These are phyloP conservation scores for Astrocystis sublimbata DNA, from an alignment of 495 filamentous ascomycete genomes.

Conservation along the genomic window DNA sequence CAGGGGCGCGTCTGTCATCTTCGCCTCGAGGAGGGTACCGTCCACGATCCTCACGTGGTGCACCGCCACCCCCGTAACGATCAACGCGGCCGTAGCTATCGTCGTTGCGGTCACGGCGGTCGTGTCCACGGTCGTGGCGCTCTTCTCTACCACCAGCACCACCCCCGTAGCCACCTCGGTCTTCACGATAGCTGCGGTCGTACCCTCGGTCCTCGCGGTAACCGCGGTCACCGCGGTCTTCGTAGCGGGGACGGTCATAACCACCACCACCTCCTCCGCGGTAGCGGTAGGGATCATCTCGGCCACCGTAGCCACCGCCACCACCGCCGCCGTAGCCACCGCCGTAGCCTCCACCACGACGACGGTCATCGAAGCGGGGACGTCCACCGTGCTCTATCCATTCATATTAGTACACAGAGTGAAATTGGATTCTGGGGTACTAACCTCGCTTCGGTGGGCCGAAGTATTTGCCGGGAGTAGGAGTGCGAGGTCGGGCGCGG, in stretches of 20 bases:
- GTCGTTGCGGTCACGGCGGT: constrained; percentile 51
- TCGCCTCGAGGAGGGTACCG: constrained; percentile 38
- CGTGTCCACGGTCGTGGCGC: constrained; percentile 59
- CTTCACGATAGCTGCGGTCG: constrained; percentile 54
- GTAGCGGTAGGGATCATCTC: constrained; percentile 60
- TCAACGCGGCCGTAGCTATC: constrained; percentile 61
- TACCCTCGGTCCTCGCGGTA: constrained; percentile 50
- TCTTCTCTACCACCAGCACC: constrained; percentile 26
- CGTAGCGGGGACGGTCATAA: constrained; percentile 44
- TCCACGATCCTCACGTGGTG: constrained; percentile 46
- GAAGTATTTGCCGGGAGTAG: constrained; percentile 98
- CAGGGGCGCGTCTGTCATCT: constrained; percentile 54
- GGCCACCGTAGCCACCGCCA: constrained; percentile 49
- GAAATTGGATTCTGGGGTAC: constrained; percentile 27
- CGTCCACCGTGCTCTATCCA: constrained; percentile 17
- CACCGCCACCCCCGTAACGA: constrained; percentile 44
- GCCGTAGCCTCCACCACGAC: constrained; percentile 54
- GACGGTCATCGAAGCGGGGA: constrained; percentile 49
- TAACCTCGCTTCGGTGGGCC: constrained; percentile 96
- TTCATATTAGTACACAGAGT: background rate
- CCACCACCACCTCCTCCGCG: constrained; percentile 56
- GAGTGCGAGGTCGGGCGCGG: constrained; percentile 88
- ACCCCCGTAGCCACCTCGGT: constrained; percentile 51
- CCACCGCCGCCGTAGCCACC: constrained; percentile 48
- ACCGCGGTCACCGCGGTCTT: constrained; percentile 46